Percentiles rank a stretch among this genome's conserved stretches.
Evolutionary conservation across 768 basidiomycete species (phyloP).

Genomic region (Suillus clintonianus): DNA sequence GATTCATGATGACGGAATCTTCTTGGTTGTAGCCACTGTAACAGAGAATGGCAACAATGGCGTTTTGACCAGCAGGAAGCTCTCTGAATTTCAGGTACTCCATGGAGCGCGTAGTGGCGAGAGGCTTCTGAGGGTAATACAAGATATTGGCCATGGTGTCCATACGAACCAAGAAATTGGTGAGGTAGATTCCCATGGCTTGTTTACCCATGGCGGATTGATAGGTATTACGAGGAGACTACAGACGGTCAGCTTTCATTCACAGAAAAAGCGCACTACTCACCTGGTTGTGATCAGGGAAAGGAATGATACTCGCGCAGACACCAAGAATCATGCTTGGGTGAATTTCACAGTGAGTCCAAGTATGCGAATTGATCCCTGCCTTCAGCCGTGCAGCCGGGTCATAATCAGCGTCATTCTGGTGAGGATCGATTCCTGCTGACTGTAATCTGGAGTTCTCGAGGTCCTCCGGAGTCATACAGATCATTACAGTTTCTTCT

Average conservation of each 20-base stretch:
- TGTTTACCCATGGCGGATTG: constrained; percentile 99
- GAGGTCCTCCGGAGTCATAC: constrained; percentile 96
- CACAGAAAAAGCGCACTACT: constrained; percentile 22
- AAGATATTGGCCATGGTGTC: constrained; percentile 99
- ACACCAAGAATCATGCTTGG: constrained; percentile 99
- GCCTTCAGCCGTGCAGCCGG: constrained; percentile 88
- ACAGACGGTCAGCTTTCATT: constrained; percentile 8
- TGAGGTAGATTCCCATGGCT: constrained; percentile 98
- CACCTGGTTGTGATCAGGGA: constrained; percentile 99
- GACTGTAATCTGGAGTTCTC: constrained; percentile 77
- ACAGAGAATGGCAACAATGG: constrained; percentile 96
- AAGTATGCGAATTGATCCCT: constrained; percentile 82
- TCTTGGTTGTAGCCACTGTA: constrained; percentile 99
- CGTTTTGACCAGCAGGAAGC: constrained; percentile 98
- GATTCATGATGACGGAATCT: constrained; percentile 99
- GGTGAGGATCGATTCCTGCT: constrained; percentile 55
- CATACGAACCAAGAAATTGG: constrained; percentile 98
- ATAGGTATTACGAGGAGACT: constrained; percentile 99
- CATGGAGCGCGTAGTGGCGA: constrained; percentile 98
- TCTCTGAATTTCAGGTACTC: constrained; percentile 99
- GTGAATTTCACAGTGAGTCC: constrained; percentile 99
- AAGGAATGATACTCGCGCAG: constrained; percentile 98
- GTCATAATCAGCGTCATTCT: constrained; percentile 75
- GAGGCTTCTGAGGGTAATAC: constrained; percentile 98
- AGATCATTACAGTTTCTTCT: constrained; percentile 99